phyloP scores from a whole-genome alignment of 176 grass and related monocot species.

The Avena atlantica region DNA sequence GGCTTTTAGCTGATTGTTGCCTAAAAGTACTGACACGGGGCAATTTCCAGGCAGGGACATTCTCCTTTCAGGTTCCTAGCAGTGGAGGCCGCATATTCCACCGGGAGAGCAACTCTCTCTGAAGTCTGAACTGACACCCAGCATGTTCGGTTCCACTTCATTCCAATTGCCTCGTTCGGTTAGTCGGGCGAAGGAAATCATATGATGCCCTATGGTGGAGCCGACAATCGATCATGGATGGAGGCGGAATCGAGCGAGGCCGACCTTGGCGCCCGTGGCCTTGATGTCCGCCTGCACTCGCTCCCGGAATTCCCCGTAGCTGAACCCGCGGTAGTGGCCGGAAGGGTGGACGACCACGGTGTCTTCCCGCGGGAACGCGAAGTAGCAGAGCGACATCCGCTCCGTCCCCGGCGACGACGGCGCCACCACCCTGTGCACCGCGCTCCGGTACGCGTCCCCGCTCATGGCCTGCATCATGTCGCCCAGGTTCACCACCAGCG shows the following conservation, averaged over 20 bases:
- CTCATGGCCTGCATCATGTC: constrained; percentile 81
- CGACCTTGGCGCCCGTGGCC: constrained; percentile 66
- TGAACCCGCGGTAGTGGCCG: constrained; percentile 45
- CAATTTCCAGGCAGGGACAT: too few species aligned
- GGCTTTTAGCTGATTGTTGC: too few species aligned
- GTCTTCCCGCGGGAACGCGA: constrained; percentile 70
- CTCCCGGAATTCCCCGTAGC: constrained; percentile 65
- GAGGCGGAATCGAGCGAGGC: constrained; percentile 36
- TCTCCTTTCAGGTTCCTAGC: too few species aligned
- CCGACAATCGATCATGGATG: not conserved
- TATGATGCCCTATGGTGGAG: too few species aligned
- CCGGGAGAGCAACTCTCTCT: too few species aligned
- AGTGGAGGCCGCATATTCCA: too few species aligned
- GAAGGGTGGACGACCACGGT: constrained; percentile 20
- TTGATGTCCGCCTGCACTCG: constrained; percentile 75
- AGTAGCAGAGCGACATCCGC: constrained; percentile 80
- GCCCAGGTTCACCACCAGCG: constrained; percentile 71
- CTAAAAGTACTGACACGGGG: too few species aligned
- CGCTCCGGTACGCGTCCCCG: constrained; percentile 57
- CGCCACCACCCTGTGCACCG: constrained; percentile 70
- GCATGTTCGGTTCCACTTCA: too few species aligned
- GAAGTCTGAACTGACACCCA: too few species aligned
- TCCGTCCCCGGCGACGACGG: constrained; percentile 46
- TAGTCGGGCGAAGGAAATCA: too few species aligned
- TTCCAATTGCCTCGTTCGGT: too few species aligned